Percentiles rank a stretch among this genome's conserved stretches.
These are phyloP conservation scores for Phytophthora hibernalis DNA, from an alignment of 352 stramenopile species.

Conservation along the genomic window DNA sequence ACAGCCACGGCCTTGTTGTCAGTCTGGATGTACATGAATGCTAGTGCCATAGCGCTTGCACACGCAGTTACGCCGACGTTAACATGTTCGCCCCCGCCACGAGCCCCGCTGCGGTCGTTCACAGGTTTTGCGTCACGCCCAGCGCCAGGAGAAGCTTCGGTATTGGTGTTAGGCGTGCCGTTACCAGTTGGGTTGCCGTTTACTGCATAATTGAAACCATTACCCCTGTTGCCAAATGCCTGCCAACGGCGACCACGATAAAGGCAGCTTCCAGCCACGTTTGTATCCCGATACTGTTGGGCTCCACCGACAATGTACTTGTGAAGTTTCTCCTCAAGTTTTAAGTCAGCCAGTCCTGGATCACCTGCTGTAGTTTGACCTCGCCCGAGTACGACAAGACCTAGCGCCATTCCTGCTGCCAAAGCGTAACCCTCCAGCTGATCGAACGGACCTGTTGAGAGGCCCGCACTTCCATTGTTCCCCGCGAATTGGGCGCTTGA, in stretches of 20 bases:
- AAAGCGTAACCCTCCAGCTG: constrained; percentile 96
- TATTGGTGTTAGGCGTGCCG: constrained; percentile 31
- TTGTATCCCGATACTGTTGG: constrained; percentile 53
- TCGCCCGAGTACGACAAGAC: constrained; percentile 94
- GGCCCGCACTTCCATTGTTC: constrained; percentile 45
- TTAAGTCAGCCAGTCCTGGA: constrained; percentile 94
- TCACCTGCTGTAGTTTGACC: constrained; percentile 72
- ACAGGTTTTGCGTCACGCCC: constrained; percentile 69
- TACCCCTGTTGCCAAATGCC: constrained; percentile 49
- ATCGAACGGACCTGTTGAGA: constrained; percentile 70
- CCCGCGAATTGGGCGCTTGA: constrained; percentile 75
- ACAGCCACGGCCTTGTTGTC: constrained; percentile 87
- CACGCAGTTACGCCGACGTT: constrained; percentile 97
- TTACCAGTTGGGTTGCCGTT: constrained; percentile 29
- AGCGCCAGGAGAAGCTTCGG: constrained; percentile 39
- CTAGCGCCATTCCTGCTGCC: constrained; percentile 93
- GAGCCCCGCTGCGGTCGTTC: constrained; percentile 33
- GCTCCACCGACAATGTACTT: constrained; percentile 93
- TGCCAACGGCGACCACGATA: constrained; percentile 79
- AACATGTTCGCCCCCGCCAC: constrained; percentile 82
- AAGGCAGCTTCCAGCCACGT: constrained; percentile 61
- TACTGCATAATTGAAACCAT: constrained; percentile 17
- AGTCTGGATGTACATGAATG: constrained; percentile 97
- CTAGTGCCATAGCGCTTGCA: constrained; percentile 93
- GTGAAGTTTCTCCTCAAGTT: constrained; percentile 97